Base-by-base conservation (phyloP, 2,329 filamentous ascomycete genomes). In the Hawksworthiomyces lignivorus region DNA sequence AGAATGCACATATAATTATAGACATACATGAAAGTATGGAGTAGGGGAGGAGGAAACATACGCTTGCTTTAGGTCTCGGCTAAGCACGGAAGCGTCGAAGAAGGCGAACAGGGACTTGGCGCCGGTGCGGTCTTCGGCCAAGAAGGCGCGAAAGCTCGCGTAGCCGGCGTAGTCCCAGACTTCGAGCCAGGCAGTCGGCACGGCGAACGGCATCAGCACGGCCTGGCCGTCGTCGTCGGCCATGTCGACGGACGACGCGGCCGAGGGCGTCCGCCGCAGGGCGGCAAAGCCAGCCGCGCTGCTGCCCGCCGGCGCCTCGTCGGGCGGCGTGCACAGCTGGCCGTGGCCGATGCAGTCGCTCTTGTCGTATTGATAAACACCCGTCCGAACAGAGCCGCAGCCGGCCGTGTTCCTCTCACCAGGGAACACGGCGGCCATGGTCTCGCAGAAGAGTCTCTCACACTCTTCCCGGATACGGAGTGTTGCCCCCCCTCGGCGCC, bases 381-480 rank as follows among this genome's bases (percentile, higher is more conserved):
- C 82, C 80, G 84, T 80, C 77, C 84, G 82, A 79, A 84, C 78
- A 79, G 86, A 90, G 83, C 79, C 83, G 79, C 80, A 75, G 72
- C 70, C 69, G 64, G 68, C 76, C 74, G 70, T 65, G 69, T 80
- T 81, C 84, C 83, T 81, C 87, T 94, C 88, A 94, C 87, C 89
- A 76, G 84, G 85, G 80, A 96, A 95, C 73, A 86, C 84, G 72
- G 82, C 72, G 71, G 79, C 84, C 81, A 95, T 86, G 77, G 82
- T 83, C 83, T 90, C 87, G 72, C 89, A 95, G 80, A 95, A 94
- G 83, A 95, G 90, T 77, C 89, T 96, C 88, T 95, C 89, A 95
- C 89, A 94, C 87, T 95, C 88, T 88, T 84, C 88, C 86, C 84
- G 88, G 77, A 95, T 94, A 73, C 82, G 82, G 70, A 86, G 80